These are phyloP conservation scores for Suillus subalutaceus DNA, from an alignment of 768 basidiomycete species.

Conservation along the genomic window DNA sequence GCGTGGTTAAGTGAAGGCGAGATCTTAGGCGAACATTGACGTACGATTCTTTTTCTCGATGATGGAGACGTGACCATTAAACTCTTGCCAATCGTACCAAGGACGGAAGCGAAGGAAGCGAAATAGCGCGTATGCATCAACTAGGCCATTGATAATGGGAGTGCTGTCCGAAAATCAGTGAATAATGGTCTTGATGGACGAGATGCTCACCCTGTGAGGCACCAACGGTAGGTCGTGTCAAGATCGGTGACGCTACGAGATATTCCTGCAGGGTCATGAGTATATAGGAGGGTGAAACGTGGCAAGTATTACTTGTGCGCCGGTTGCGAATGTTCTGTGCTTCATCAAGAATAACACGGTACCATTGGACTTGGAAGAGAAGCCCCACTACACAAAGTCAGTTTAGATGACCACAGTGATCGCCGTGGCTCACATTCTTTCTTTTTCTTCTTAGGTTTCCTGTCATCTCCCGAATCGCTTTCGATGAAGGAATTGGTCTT, in stretches of 20 bases:
- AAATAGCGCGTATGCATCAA: constrained; percentile 52
- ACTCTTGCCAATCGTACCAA: constrained; percentile 45
- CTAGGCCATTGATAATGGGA: constrained; percentile 63
- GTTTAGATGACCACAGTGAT: constrained; percentile 28
- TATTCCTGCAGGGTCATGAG: constrained; percentile 37
- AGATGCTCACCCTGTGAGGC: constrained; percentile 56
- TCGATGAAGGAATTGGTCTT: constrained; percentile 26
- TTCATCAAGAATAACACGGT: constrained; percentile 58
- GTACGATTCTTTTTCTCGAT: constrained; percentile 55
- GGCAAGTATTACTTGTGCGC: constrained; percentile 43
- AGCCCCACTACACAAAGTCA: constrained; percentile 40
- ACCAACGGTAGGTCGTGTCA: constrained; percentile 61
- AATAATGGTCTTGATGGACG: constrained; percentile 11
- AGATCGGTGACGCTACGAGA: constrained; percentile 60
- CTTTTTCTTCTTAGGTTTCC: constrained; percentile 36
- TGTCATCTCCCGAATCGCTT: constrained; percentile 23
- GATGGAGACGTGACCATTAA: constrained; percentile 32
- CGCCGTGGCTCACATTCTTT: constrained; percentile 32
- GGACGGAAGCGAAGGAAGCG: constrained; percentile 44
- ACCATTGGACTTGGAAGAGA: constrained; percentile 49
- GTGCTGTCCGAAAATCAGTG: constrained; percentile 40
- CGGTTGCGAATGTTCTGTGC: constrained; percentile 51
- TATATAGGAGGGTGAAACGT: not conserved
- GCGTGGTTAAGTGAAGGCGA: constrained; percentile 3
- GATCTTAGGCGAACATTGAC: constrained; percentile 19